Conservation (phyloP, 805 yeast genomes). For the Pachysolen tannophilus region DNA sequence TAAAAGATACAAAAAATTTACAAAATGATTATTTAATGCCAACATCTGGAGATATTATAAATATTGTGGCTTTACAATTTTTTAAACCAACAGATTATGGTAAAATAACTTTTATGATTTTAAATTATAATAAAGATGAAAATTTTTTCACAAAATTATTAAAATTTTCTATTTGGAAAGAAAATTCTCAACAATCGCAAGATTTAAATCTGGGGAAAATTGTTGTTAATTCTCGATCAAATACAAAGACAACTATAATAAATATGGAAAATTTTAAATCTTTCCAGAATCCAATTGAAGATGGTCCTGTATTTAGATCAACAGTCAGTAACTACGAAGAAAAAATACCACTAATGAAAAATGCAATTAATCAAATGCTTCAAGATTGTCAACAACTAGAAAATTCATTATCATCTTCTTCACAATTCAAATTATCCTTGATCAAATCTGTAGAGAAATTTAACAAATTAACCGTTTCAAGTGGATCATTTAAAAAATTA, state of each 20-base stretch:
- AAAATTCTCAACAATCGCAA: neutral
- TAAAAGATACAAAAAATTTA: neutral
- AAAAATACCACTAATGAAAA: conserved; percentile 15
- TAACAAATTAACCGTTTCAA: neutral
- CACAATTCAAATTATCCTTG: conserved; percentile 4
- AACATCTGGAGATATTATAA: neutral
- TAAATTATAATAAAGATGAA: neutral
- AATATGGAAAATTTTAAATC: conserved; percentile 1
- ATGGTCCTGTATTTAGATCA: conserved; percentile 28
- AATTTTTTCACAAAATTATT: neutral
- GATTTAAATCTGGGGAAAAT: neutral
- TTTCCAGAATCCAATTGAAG: conserved; percentile 22
- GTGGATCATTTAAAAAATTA: neutral
- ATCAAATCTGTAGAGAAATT: conserved; percentile 4
- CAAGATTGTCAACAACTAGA: conserved; percentile 15
- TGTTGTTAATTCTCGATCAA: neutral
- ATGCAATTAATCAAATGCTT: conserved; percentile 11
- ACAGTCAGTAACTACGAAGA: conserved; percentile 19
- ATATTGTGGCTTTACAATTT: neutral
- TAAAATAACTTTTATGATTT: conserved; percentile 1
- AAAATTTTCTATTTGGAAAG: conserved; percentile 3
- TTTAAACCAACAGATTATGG: conserved; percentile 1
- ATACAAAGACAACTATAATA: neutral
- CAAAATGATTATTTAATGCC: conserved; percentile 1
- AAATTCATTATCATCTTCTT: conserved; percentile 8